A percentile compares a stretch with the other conserved stretches of the same genome.
phyloP scores from a whole-genome alignment of 345 rosid genomes.

The Ceriops zippeliana region DNA sequence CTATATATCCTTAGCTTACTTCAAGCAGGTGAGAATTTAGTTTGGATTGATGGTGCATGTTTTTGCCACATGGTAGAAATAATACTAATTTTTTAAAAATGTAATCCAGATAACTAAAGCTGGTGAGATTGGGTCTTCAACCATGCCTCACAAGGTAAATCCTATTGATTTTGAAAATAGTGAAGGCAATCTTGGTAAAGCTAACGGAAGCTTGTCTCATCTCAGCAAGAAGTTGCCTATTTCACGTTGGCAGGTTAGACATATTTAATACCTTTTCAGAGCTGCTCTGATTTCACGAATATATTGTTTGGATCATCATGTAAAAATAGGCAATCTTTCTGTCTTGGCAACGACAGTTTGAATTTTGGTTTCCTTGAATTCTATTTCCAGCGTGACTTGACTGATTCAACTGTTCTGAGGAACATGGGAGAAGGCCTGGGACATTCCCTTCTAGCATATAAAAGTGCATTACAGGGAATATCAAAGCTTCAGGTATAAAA shows the following conservation, averaged over 20 bases:
- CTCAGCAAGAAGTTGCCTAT: slow-evolving; percentile 79
- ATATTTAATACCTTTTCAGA: not conserved
- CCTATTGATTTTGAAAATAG: slow-evolving; percentile 96
- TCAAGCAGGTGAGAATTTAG: slow-evolving; percentile 63
- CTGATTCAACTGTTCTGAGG: slow-evolving; percentile 93
- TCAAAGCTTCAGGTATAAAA: slow-evolving; percentile 75
- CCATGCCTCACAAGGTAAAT: slow-evolving; percentile 98
- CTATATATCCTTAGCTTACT: slow-evolving; percentile 78
- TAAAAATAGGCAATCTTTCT: not conserved
- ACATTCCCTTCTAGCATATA: slow-evolving; percentile 93
- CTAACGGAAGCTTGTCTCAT: slow-evolving; percentile 65
- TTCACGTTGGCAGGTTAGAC: slow-evolving; percentile 88
- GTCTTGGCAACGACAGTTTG: slow-evolving; percentile 7
- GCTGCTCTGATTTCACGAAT: not conserved
- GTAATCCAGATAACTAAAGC: slow-evolving; percentile 73
- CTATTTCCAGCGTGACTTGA: slow-evolving; percentile 76
- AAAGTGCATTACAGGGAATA: slow-evolving; percentile 81
- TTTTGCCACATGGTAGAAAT: slow-evolving; percentile 1
- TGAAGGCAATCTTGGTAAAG: slow-evolving; percentile 93
- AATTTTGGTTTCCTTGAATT: slow-evolving; percentile 1
- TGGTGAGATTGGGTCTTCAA: slow-evolving; percentile 91
- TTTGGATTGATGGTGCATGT: slow-evolving; percentile 1
- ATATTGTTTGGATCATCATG: not conserved
- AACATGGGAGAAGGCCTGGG: slow-evolving; percentile 92
- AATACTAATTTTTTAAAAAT: slow-evolving; percentile 2